Base-by-base conservation (phyloP, 805 yeast species). In the Kuraishia capsulata region DNA sequence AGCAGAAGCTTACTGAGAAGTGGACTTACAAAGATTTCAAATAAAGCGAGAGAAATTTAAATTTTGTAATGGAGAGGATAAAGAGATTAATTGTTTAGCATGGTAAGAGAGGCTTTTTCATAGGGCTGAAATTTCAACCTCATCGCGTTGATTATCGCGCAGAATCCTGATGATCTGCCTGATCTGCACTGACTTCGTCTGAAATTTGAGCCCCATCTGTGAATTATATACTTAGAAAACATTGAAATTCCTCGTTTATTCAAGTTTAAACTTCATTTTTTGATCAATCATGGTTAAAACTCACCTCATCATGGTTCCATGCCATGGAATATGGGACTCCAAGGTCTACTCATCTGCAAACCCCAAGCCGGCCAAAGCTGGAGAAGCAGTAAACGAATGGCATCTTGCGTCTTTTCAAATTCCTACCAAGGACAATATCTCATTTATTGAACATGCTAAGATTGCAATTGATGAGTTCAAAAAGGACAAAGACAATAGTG, bases 1-100 rank as follows among this genome's bases (percentile, higher is more conserved):
- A 77, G 48, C 81, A 72, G 42, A 86, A 82, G 67, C 62, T 82
- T 44, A 83, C 95, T 23, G 96, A 90, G 59, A 90, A 89, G 63
- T 87, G 95, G 94, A 73, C 89, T 25, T 85, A 83, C 64, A 90
- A 90, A 65, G 95, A 90, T 62, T 85, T 84, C 54, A 80, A 81
- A 62, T 81, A 66, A 28, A 9, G 8, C 26, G 11, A 9, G 11
- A 24, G n/a, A n/a, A n/a, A n/a, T n/a, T n/a, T n/a, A n/a, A n/a
- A n/a, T n/a, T n/a, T n/a, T n/a, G n/a, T n/a, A n/a, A n/a, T n/a
- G n/a, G n/a, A n/a, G n/a, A n/a, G n/a, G n/a, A n/a, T n/a, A n/a
- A n/a, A n/a, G n/a, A n/a, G n/a, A n/a, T n/a, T n/a, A n/a, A n/a
- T n/a, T n/a, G n/a, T n/a, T n/a, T n/a, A n/a, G n/a, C n/a, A n/a